Evolutionary conservation across 768 basidiomycete species (phyloP).

Genomic region (Mycena leptocephala): DNA sequence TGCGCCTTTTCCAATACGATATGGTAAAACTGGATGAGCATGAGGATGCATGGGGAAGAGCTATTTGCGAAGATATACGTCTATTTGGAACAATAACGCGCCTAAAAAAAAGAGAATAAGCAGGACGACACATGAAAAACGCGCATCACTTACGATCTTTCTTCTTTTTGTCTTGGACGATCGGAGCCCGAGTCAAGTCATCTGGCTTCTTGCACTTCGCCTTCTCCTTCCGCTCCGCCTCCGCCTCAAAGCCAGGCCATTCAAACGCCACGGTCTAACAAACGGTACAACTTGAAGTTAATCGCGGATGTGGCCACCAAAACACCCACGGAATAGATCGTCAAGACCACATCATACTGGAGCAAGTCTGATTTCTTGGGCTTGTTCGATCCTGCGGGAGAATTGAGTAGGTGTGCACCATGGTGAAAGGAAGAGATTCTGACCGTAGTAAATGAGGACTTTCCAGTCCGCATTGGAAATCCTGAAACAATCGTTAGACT

Average conservation of each 20-base stretch:
- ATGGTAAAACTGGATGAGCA: conserved; percentile 61
- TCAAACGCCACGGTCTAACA: conserved; percentile 70
- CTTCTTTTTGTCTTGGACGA: conserved; percentile 48
- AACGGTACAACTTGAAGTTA: neutral
- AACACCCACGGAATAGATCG: conserved; percentile 61
- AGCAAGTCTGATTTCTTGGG: conserved; percentile 66
- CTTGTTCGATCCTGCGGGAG: conserved; percentile 59
- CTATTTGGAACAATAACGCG: conserved; percentile 67
- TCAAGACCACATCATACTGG: conserved; percentile 75
- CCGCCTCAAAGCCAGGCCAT: conserved; percentile 71
- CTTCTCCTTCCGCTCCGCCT: conserved; percentile 62
- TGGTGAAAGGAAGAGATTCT: neutral
- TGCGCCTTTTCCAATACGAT: conserved; percentile 74
- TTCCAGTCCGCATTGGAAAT: conserved; percentile 66
- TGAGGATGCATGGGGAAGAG: neutral
- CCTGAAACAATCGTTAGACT: neutral
- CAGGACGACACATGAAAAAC: neutral
- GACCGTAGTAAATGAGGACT: conserved; percentile 78
- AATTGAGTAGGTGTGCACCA: conserved; percentile 11
- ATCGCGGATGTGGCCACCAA: neutral
- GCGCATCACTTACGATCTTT: conserved; percentile 45
- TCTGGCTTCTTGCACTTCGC: conserved; percentile 45
- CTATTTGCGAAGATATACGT: conserved; percentile 48
- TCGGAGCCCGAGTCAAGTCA: conserved; percentile 48
- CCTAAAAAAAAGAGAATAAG: conserved; percentile 39